Evolutionary conservation across 352 stramenopile genomes (phyloP), one percentile per base, ranked within the genome.

Genomic region (Globisporangium alternatum): DNA sequence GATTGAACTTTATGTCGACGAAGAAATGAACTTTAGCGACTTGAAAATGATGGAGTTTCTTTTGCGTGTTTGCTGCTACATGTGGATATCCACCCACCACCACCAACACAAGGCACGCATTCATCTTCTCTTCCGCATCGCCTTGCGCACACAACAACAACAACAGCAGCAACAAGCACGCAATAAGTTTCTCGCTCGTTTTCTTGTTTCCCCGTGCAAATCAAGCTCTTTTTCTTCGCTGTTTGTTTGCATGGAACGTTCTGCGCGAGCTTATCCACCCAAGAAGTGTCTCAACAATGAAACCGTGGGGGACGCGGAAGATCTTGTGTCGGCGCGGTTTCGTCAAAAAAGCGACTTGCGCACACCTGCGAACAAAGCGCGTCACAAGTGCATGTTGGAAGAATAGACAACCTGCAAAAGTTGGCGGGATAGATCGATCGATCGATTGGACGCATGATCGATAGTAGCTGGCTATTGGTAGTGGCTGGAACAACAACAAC

Each of bases 1-100:
- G 43, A 62, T 62, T 54, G 56, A 62, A 30, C 39, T 54, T 62
- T 48, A 41, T 61, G 56, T 62, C 43, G 56, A 62, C 56, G 56
- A 62, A 62, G 52, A 62, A n/a, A 47, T 44, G 37, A 9, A 41
- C 30, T 39, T 56, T 56, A 56, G 51, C 19, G 37, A 17, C 12
- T 17, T 17, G 15, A 19, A 19, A 15, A 17, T 43, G 33, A 39
- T 39, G 33, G 19, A 19, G 19, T 19, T 15, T 13, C 9, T 15
- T 45, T 15, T 45, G 39, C 13, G 39, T n/a, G 39, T n/a, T 45
- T 45, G 33, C 33, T 45, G 35, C 35, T 39, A 7, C 33, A 12
- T 12, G 13, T 45, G 13, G 39, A 45, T 45, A 45, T 45, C 13
- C 13, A 5, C 19, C 39, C 39, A 45, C 39, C 39, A 45, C 15